Evolutionary conservation across 1,139 yeast species (phyloP), one percentile per base, ranked within the genome.

Genomic region (Taphrina pruni): DNA sequence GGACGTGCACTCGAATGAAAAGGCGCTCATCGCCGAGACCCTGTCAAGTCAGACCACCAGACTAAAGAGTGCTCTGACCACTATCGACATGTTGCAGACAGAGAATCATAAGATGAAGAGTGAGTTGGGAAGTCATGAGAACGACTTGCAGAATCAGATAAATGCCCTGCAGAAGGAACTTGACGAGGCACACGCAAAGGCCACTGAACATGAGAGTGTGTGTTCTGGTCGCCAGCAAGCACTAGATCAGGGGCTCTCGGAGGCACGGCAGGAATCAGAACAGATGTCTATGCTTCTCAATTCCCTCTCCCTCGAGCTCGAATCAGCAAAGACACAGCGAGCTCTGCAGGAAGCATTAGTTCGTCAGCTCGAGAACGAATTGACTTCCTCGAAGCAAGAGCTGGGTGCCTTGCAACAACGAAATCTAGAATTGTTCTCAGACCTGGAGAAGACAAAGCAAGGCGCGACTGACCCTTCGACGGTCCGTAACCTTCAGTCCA

Each of bases 341-440:
- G 21, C 36, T 11, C 32, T 50, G 8, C 54, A 50, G 5, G 57
- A 54, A 39, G 46, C 56, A 8, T 41, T 26, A 41, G 38, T 65
- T 48, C 39, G 20, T 12, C 36, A 35, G 7, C 62, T 60, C 50
- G 70, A 67, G 54, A 54, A 39, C n/a, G 70, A 67, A 12, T 41
- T 64, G 4, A 8, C n/a, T 35, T 21, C n/a, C 12, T 17, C 54
- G 14, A 21, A 50, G 32, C 54, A 26, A 21, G 54, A 54, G 26
- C 32, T 45, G 20, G 45, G 43, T 38, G 39, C 57, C 2, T 39
- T 43, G 45, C 55, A 36, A 14, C 38, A 60, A 21, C 45, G 46
- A 12, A 46, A 60, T 14, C 45, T 38, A 0, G 64, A n/a, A n/a
- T 35, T 50, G 12, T 21, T 26, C 32, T 50, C 36, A 2, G 32